phyloP scores from a whole-genome alignment of 805 yeast species.

The Teunomyces tritomae region DNA sequence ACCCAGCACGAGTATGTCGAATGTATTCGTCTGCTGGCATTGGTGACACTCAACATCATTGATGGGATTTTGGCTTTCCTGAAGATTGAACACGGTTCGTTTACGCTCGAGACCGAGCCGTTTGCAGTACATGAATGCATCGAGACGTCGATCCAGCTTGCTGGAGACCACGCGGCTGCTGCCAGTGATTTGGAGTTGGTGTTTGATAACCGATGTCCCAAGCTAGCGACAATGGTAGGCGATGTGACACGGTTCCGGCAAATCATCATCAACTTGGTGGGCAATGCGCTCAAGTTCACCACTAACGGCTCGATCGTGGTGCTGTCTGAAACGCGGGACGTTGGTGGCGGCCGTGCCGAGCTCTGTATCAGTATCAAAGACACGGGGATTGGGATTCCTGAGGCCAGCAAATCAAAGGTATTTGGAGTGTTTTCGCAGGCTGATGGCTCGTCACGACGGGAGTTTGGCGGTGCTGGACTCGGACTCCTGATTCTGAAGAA shows the following conservation, averaged over 20 bases:
- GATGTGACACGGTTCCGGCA: conserved; percentile 52
- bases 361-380: conserved; percentile 42
- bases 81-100: conserved; percentile 54
- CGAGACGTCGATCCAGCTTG: conserved; percentile 46
- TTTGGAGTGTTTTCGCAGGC: conserved; percentile 55
- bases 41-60: conserved; percentile 50
- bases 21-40: conserved; percentile 49
- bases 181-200: conserved; percentile 45
- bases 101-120: conserved; percentile 41
- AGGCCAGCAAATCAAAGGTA: conserved; percentile 41
- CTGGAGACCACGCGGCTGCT: conserved; percentile 45
- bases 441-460: conserved; percentile 52
- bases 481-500: conserved; percentile 50
- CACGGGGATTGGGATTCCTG: conserved; percentile 55
- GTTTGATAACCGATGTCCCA: conserved; percentile 40
- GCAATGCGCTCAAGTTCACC: conserved; percentile 55
- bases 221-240: conserved; percentile 39
- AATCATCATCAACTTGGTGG: conserved; percentile 49
- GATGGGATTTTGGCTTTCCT: conserved; percentile 55
- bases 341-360: conserved; percentile 33
- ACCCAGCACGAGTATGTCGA: conserved; percentile 51
- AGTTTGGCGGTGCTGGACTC: conserved; percentile 52
- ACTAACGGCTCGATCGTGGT: conserved; percentile 41
- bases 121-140: conserved; percentile 45
- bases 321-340: conserved; percentile 28